Conservation (phyloP, 2,329 filamentous ascomycete species). For the Aspergillus melleus region DNA sequence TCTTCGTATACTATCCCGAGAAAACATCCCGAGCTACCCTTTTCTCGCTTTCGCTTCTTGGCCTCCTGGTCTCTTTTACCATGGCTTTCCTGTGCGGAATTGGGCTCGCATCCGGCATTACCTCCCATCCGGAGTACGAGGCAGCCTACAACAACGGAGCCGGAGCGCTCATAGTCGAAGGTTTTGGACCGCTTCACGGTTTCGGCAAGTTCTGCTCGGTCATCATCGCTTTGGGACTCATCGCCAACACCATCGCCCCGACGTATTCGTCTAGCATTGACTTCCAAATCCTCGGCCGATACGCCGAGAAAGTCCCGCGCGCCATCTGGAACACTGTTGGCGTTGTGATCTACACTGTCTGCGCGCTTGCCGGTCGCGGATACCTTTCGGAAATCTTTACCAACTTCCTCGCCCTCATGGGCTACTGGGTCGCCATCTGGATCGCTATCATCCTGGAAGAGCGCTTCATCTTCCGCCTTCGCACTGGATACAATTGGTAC, state of each 20-base stretch:
- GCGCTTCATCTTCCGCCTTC: conserved; percentile 60
- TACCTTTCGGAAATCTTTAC: conserved; percentile 65
- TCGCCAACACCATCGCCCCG: conserved; percentile 66
- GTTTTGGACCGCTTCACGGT: conserved; percentile 57
- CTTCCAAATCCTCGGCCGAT: conserved; percentile 65
- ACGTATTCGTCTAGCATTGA: conserved; percentile 67
- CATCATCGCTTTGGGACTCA: conserved; percentile 62
- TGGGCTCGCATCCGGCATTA: conserved; percentile 61
- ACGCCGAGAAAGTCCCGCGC: conserved; percentile 59
- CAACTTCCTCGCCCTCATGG: conserved; percentile 70
- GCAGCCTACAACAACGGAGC: conserved; percentile 59
- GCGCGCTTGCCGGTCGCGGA: conserved; percentile 62
- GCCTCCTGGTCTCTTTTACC: conserved; percentile 59
- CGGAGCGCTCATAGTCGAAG: conserved; percentile 65
- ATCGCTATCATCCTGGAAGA: conserved; percentile 61
- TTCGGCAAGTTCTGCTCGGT: conserved; percentile 70
- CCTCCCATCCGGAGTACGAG: conserved; percentile 54
- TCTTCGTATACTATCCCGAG: conserved; percentile 66
- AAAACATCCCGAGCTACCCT: conserved; percentile 53
- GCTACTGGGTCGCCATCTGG: conserved; percentile 69
- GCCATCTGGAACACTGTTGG: conserved; percentile 65
- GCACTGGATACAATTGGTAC: conserved; percentile 58
- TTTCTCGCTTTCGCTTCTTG: conserved; percentile 58
- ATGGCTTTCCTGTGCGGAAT: conserved; percentile 64
- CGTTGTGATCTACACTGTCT: conserved; percentile 63